These are phyloP conservation scores for Cichorium intybus DNA, from an alignment of 140 eudicot genomes.

Conservation along the genomic window DNA sequence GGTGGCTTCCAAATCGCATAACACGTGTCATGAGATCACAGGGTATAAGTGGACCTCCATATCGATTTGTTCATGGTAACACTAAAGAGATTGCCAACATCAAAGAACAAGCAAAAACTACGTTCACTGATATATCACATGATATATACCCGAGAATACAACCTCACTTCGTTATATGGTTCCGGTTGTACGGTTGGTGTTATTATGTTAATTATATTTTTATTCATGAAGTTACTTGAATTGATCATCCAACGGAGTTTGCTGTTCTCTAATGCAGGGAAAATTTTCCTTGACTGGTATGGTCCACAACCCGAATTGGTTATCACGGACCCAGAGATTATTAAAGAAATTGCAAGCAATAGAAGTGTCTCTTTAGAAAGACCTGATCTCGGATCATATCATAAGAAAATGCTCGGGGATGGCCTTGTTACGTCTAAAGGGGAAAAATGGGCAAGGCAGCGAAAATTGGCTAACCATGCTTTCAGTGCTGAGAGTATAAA, in stretches of 20 bases:
- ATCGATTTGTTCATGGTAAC: conserved; percentile 44
- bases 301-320: conserved; percentile 49
- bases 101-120: conserved; percentile 17
- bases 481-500: conserved; percentile 47
- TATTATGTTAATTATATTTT: background rate
- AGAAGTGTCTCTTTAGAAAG: conserved; percentile 40
- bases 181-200: conserved; percentile 43
- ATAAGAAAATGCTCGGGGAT: conserved; percentile 50
- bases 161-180: conserved; percentile 58
- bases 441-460: conserved; percentile 52
- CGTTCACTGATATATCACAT: conserved; percentile 31
- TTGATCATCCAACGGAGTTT: background rate
- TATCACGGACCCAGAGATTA: conserved; percentile 46
- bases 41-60: conserved; percentile 50
- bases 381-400: conserved; percentile 37
- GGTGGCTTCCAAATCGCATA: conserved; percentile 46
- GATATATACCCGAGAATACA: conserved; percentile 38
- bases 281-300: conserved; percentile 47
- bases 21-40: conserved; percentile 31
- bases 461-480: conserved; percentile 57
- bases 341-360: conserved; percentile 49
- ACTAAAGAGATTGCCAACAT: conserved; percentile 37
- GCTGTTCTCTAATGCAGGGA: conserved; percentile 26
- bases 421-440: conserved; percentile 51
- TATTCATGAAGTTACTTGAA: background rate